These are phyloP conservation scores for Metschnikowia cerradonensis DNA, from an alignment of 805 yeast species.

Conservation along the genomic window DNA sequence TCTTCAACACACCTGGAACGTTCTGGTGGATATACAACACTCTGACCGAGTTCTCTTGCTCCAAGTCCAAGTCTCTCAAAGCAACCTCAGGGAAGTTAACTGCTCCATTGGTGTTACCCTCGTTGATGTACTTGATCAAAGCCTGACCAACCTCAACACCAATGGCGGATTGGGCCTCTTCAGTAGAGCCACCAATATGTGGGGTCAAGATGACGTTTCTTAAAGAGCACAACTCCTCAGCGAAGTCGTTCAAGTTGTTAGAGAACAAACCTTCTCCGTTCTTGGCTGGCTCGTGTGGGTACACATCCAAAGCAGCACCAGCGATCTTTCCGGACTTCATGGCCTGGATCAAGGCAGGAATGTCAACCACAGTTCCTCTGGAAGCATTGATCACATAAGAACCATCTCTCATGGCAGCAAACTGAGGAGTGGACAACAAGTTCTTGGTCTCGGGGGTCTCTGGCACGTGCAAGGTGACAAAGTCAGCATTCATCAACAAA, in stretches of 20 bases:
- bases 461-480: conserved; percentile 91
- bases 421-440: conserved; percentile 83
- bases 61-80: conserved; percentile 80
- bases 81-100: conserved; percentile 99
- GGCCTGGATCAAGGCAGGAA: conserved; percentile 88
- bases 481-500: conserved; percentile 76
- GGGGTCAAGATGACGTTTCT: conserved; percentile 92
- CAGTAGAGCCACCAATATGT: conserved; percentile 98
- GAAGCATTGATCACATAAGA: conserved; percentile 92
- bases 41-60: conserved; percentile 85
- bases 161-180: conserved; percentile 97
- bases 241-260: conserved; percentile 75
- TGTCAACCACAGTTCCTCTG: conserved; percentile 96
- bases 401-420: conserved; percentile 95
- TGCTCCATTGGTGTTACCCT: conserved; percentile 91
- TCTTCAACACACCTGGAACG: conserved; percentile 97
- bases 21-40: conserved; percentile 94
- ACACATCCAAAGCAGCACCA: conserved; percentile 96
- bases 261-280: conserved; percentile 81
- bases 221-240: conserved; percentile 72
- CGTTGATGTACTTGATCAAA: conserved; percentile 86
- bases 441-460: conserved; percentile 89
- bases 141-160: conserved; percentile 92
- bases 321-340: conserved; percentile 91
- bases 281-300: conserved; percentile 95